Evolutionary conservation across 495 filamentous ascomycete genomes (phyloP).

Genomic region (Hyaloscypha variabilis): DNA sequence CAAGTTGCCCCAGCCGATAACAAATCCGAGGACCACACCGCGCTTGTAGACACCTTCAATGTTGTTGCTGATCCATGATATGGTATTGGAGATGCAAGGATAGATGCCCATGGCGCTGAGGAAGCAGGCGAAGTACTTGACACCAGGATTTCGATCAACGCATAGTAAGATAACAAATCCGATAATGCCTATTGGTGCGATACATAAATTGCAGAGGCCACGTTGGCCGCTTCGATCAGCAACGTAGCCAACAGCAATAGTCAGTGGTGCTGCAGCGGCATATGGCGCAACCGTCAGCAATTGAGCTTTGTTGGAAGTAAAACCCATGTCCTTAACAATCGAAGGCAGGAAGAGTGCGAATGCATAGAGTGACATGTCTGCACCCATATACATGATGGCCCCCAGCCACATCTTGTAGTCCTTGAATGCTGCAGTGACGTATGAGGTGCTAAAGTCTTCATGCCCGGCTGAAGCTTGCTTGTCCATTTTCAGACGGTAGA

Average conservation of each 20-base stretch:
- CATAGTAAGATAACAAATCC: slow-evolving; percentile 82
- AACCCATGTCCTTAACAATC: slow-evolving; percentile 79
- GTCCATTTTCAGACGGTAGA: slow-evolving; percentile 73
- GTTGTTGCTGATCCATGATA: slow-evolving; percentile 89
- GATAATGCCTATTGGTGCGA: slow-evolving; percentile 69
- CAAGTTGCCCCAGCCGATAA: slow-evolving; percentile 92
- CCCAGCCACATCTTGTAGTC: slow-evolving; percentile 90
- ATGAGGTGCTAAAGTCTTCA: slow-evolving; percentile 75
- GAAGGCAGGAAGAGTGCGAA: slow-evolving; percentile 90
- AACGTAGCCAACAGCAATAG: slow-evolving; percentile 73
- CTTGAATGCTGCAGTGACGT: slow-evolving; percentile 73
- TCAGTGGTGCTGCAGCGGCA: slow-evolving; percentile 77
- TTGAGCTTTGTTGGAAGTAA: slow-evolving; percentile 69
- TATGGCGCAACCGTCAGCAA: slow-evolving; percentile 89
- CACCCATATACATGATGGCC: slow-evolving; percentile 79
- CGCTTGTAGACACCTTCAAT: slow-evolving; percentile 91
- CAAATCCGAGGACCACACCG: slow-evolving; percentile 81
- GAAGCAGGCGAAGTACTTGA: slow-evolving; percentile 84
- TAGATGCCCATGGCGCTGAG: slow-evolving; percentile 90
- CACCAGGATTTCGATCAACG: slow-evolving; percentile 54
- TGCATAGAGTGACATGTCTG: slow-evolving; percentile 76
- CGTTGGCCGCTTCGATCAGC: slow-evolving; percentile 79
- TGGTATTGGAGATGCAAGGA: slow-evolving; percentile 88
- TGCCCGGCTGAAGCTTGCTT: slow-evolving; percentile 78
- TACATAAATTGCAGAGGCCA: slow-evolving; percentile 79